These are phyloP conservation scores for Polytrichum commune DNA, from an alignment of 225 moss, liverwort and hornwort species.

Conservation along the genomic window DNA sequence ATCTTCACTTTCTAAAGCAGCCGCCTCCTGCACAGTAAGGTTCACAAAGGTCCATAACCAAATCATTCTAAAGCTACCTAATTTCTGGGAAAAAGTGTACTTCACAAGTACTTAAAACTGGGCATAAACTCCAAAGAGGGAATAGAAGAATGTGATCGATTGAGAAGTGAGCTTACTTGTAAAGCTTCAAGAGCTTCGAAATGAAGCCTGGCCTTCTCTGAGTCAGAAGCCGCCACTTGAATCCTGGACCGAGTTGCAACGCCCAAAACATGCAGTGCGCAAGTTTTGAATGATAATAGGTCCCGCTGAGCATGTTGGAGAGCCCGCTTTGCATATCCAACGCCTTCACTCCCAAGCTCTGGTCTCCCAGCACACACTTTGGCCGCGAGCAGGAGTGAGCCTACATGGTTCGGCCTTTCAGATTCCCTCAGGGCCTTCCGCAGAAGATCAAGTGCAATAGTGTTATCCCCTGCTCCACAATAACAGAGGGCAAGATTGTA, in stretches of 20 bases:
- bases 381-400: conserved; percentile 69
- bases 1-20: conserved; percentile 63
- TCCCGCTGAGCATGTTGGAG: conserved; percentile 34
- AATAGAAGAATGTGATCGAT: no score
- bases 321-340: conserved; percentile 67
- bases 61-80: no score
- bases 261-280: conserved; percentile 74
- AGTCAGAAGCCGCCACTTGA: conserved; percentile 43
- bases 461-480: conserved; percentile 41
- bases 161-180: conserved; percentile 16
- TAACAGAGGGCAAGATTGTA: conserved; percentile 84
- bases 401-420: conserved; percentile 65
- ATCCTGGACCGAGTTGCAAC: conserved; percentile 49
- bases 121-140: no score
- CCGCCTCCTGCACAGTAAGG: conserved; percentile 49
- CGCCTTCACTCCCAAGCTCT: conserved; percentile 53
- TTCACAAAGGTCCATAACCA: conserved; percentile 5
- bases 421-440: conserved; percentile 62
- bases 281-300: conserved; percentile 39
- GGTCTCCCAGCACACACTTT: conserved; percentile 57
- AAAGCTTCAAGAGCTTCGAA: conserved; percentile 38
- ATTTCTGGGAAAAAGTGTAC: no score
- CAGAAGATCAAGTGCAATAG: conserved; percentile 62
- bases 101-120: no score
- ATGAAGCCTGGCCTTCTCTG: conserved; percentile 43